phyloP scores from a whole-genome alignment of 495 filamentous ascomycete species.

The Neurospora sp. region DNA sequence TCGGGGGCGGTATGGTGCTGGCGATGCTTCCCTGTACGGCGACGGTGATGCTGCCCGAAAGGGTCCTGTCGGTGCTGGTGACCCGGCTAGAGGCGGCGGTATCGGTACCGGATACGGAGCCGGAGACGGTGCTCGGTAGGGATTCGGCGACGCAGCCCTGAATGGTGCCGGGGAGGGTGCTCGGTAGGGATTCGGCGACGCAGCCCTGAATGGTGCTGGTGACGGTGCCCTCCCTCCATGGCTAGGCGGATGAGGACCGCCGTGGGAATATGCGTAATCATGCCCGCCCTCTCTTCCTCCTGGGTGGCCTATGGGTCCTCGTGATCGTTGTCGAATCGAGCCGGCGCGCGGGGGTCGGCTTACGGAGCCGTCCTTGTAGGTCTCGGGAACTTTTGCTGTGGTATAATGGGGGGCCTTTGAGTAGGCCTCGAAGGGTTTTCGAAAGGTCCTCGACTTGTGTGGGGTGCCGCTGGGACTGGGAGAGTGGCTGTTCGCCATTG shows the following conservation, averaged over 20 bases:
- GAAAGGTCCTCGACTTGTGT: conserved; percentile 53
- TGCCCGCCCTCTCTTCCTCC: neutral
- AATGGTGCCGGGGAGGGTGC: conserved; percentile 28
- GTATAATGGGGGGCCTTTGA: conserved; percentile 46
- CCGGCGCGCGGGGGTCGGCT: neutral
- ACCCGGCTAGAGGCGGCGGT: conserved; percentile 8
- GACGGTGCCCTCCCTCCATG: conserved; percentile 45
- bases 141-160: conserved; percentile 5
- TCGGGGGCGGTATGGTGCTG: neutral
- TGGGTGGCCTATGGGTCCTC: neutral
- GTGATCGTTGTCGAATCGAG: neutral
- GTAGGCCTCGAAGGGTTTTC: conserved; percentile 63
- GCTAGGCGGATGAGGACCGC: conserved; percentile 31
- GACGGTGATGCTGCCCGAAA: conserved; percentile 49
- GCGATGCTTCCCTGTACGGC: conserved; percentile 13
- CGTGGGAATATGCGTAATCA: neutral
- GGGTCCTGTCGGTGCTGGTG: conserved; percentile 19
- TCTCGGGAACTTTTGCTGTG: conserved; percentile 41
- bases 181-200: conserved; percentile 2
- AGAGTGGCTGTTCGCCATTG: conserved; percentile 44
- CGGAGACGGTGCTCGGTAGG: conserved; percentile 14
- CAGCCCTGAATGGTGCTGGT: conserved; percentile 32
- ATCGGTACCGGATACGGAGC: conserved; percentile 19
- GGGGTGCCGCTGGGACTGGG: conserved; percentile 42
- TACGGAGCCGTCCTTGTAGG: conserved; percentile 26